phyloP scores from a whole-genome alignment of 163 green algal genomes.

The Trebouxia gelatinosa region DNA sequence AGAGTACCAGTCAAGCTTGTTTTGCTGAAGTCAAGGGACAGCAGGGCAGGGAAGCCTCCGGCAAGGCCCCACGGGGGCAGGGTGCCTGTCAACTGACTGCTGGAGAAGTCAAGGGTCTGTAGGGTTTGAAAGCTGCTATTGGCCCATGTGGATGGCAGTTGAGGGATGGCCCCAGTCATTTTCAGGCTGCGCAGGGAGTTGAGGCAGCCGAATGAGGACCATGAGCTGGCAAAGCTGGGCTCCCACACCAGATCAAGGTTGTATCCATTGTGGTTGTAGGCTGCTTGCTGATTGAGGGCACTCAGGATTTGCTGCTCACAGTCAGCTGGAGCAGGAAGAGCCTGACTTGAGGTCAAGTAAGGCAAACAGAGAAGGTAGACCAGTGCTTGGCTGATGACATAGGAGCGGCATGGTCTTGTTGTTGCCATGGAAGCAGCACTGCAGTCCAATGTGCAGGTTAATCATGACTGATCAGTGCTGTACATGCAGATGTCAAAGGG shows the following conservation, averaged over 20 bases:
- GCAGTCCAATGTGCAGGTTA: no score
- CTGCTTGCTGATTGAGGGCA: neutral
- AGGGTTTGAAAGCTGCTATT: neutral
- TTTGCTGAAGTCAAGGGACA: neutral
- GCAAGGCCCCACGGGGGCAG: neutral
- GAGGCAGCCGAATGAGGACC: neutral
- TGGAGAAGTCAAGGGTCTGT: neutral
- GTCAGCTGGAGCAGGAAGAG: neutral
- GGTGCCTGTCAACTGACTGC: neutral
- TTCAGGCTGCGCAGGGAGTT: neutral
- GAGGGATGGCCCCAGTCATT: neutral
- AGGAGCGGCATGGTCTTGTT: no score
- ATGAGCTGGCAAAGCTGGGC: neutral
- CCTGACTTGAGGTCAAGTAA: no score
- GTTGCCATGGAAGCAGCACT: no score
- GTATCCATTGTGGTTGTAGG: neutral
- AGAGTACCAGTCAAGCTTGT: neutral
- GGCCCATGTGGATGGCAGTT: conserved; percentile 2
- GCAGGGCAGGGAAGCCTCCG: neutral
- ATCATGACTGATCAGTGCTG: no score
- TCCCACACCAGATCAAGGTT: neutral
- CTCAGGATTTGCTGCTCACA: neutral
- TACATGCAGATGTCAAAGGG: no score
- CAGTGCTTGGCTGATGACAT: no score
- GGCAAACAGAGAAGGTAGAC: neutral